A percentile compares a stretch with the other conserved stretches of the same genome.
These are phyloP conservation scores for Aureobasidium pullulans DNA, from an alignment of 2,329 filamentous ascomycete species.

Conservation along the genomic window DNA sequence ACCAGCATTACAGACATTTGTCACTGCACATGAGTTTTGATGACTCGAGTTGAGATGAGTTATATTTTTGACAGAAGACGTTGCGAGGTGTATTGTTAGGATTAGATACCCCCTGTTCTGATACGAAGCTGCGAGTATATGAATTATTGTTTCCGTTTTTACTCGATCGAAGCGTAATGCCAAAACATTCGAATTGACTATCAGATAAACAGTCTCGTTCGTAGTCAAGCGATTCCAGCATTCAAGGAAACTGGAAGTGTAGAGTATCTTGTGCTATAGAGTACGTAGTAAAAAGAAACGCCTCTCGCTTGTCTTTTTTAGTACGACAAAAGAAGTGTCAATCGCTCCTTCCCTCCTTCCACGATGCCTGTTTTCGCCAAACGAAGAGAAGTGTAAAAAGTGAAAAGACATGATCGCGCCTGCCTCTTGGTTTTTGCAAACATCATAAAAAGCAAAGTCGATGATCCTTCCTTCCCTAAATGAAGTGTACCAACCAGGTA, in stretches of 20 bases:
- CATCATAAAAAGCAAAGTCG: no score
- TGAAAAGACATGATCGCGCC: neutral
- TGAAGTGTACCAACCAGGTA: no score
- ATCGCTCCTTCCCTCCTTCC: neutral
- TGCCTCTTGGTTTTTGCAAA: no score
- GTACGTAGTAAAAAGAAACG: neutral
- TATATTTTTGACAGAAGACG: neutral
- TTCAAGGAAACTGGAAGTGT: no score
- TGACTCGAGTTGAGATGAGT: neutral
- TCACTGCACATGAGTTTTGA: constrained; percentile 40
- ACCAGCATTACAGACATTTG: constrained; percentile 47
- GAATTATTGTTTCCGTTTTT: neutral
- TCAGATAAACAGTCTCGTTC: no score
- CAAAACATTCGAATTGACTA: no score
- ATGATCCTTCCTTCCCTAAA: no score
- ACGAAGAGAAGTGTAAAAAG: neutral
- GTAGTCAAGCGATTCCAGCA: no score
- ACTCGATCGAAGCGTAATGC: neutral
- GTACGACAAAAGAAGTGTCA: neutral
- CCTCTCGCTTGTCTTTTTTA: neutral
- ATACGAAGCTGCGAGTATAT: neutral
- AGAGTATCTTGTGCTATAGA: no score
- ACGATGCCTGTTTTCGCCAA: neutral
- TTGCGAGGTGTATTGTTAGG: neutral
- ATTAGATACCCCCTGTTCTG: neutral